phyloP scores from a whole-genome alignment of 805 yeast genomes.

The Candida yuanshanica region DNA sequence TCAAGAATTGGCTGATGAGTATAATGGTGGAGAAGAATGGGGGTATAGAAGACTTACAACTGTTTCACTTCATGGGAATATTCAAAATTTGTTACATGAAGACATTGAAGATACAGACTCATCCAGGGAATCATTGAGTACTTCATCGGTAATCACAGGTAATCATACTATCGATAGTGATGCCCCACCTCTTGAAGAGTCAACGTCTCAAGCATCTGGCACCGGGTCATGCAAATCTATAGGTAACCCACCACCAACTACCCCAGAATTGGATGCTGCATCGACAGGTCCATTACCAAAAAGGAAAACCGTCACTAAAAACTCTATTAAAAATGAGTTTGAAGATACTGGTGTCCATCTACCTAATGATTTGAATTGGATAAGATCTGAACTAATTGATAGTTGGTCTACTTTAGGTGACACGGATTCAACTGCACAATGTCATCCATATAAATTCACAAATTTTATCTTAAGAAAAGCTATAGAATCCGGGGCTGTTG shows the following conservation, averaged over 20 bases:
- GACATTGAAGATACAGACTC: conserved; percentile 18
- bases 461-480: conserved; percentile 74
- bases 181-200: conserved; percentile 9
- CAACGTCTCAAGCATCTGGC: conserved; percentile 1
- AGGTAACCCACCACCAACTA: neutral
- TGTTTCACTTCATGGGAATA: conserved; percentile 80
- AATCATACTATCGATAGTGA: conserved; percentile 8
- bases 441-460: conserved; percentile 94
- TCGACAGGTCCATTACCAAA: conserved; percentile 22
- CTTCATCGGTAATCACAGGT: conserved; percentile 22
- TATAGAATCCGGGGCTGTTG: conserved; percentile 76
- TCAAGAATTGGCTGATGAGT: conserved; percentile 71
- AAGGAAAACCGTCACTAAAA: conserved; percentile 33
- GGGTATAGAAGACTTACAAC: conserved; percentile 89
- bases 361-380: conserved; percentile 76
- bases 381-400: conserved; percentile 53
- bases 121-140: conserved; percentile 11
- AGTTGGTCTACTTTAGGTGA: conserved; percentile 82
- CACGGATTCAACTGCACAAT: conserved; percentile 88
- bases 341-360: conserved; percentile 23
- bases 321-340: conserved; percentile 25
- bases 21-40: conserved; percentile 84
- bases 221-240: conserved; percentile 3
- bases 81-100: conserved; percentile 28
- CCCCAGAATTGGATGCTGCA: neutral